These are phyloP conservation scores for Apophysomyces elegans DNA, from an alignment of 371 early-diverging fungal species.

Conservation along the genomic window DNA sequence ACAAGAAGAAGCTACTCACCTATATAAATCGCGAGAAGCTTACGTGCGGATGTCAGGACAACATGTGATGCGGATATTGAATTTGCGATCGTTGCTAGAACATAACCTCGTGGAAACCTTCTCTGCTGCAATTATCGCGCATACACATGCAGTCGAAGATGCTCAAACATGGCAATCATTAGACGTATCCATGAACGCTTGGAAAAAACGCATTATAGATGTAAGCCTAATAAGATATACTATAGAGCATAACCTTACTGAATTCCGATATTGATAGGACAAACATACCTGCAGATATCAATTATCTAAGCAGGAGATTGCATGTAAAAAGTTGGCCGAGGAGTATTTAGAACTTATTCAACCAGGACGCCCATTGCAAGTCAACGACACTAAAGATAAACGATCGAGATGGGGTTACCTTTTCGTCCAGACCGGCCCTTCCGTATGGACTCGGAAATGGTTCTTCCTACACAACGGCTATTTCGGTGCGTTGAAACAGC, in stretches of 20 bases:
- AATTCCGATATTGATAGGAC: constrained; percentile 27
- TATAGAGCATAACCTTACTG: neutral
- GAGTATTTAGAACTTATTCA: constrained; percentile 39
- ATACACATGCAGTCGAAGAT: constrained; percentile 45
- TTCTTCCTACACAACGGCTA: constrained; percentile 39
- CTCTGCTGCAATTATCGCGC: constrained; percentile 39
- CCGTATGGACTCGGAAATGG: constrained; percentile 25
- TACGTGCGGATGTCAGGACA: constrained; percentile 61
- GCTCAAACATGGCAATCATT: constrained; percentile 43
- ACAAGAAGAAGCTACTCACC: constrained; percentile 71
- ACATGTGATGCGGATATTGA: constrained; percentile 48
- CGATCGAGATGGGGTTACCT: constrained; percentile 46
- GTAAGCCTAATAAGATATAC: constrained; percentile 17
- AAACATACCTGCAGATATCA: constrained; percentile 48
- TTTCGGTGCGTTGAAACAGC: constrained; percentile 57
- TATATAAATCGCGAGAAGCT: constrained; percentile 69
- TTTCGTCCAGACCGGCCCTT: constrained; percentile 17
- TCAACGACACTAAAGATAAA: constrained; percentile 22
- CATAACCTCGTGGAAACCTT: constrained; percentile 46
- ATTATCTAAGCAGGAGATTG: constrained; percentile 30
- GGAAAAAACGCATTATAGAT: constrained; percentile 51
- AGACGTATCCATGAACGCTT: constrained; percentile 33
- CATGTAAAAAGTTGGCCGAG: constrained; percentile 36
- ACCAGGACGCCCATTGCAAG: constrained; percentile 42
- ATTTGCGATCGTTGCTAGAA: constrained; percentile 47